Base-by-base conservation (phyloP, 495 filamentous ascomycete genomes). In the Daldinia vernicosa region DNA sequence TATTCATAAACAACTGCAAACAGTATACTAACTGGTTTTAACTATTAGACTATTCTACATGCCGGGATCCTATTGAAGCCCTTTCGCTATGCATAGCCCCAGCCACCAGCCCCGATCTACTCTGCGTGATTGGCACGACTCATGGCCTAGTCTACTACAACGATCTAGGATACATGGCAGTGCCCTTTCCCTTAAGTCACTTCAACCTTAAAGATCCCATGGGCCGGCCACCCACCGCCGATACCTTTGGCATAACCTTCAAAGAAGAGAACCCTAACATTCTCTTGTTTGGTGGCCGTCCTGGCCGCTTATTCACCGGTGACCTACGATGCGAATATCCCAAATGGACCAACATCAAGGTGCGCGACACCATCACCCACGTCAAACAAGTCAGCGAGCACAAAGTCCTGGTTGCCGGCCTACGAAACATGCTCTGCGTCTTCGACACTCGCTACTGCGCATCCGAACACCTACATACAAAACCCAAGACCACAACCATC, bases 381-480 rank as follows among this genome's bases (percentile, higher is more conserved):
- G 58, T 83, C 19, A 70, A 65, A 15, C 63, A 75, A 11, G 45
- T 82, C 15, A 66, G 68, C 17, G 66, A 60, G 22, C 57, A 82
- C 70, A 74, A 78, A 30, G 66, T 83, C 15, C 69, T 85, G 0
- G 83, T 75, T 1, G 74, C 82, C 1, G 81, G 83, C 1, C 69
- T 82, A 1, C 24, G 55, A 24, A 74, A 64, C 56, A 67, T 63
- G 53, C 78, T 85, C 71, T 72, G 68, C 0, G 56, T 85, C 0
- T 84, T 80, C 56, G 83, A 85, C 35, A 39, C 79, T 1, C 80
- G 83, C 8, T 81, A 69, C 60, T 53, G 39, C 32, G 15, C 4
- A 5, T 27, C 24, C 14, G 26, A 50, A 3, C 17, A 27, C 9
- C 35, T 14, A 0, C 35, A 35, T 15, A 47, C 53, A 11, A 24